These are phyloP conservation scores for Podila minutissima DNA, from an alignment of 192 early-diverging fungal species.

Conservation along the genomic window DNA sequence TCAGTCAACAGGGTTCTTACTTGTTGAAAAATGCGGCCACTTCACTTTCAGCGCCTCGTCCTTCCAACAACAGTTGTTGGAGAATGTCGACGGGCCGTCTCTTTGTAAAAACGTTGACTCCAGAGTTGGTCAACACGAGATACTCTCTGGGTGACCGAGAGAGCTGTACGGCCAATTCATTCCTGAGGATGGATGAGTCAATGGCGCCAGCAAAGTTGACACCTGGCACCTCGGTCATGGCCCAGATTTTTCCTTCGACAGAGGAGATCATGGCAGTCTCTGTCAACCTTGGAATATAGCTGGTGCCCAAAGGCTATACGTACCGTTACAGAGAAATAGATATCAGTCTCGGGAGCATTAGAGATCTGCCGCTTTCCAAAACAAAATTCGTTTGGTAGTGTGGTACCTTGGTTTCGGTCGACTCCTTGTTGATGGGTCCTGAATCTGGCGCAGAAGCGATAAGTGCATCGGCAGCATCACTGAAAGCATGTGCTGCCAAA, in stretches of 20 bases:
- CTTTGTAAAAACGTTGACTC: constrained; percentile 72
- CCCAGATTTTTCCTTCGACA: constrained; percentile 86
- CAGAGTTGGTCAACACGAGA: constrained; percentile 81
- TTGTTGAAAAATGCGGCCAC: constrained; percentile 50
- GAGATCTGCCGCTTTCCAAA: too few relatives aligned
- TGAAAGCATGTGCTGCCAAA: constrained; percentile 70
- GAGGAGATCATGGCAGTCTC: constrained; percentile 60
- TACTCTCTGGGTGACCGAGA: constrained; percentile 68
- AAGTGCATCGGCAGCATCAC: constrained; percentile 77
- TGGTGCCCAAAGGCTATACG: constrained; percentile 22
- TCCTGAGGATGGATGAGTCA: constrained; percentile 50
- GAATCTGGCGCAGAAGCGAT: constrained; percentile 70
- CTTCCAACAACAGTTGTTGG: constrained; percentile 63
- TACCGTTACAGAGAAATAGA: not conserved
- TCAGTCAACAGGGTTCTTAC: constrained; percentile 8
- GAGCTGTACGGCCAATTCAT: constrained; percentile 75
- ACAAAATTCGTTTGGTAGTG: not conserved
- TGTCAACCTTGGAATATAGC: constrained; percentile 46
- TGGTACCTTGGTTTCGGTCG: constrained; percentile 33
- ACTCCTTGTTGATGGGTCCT: constrained; percentile 59
- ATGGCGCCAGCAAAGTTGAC: constrained; percentile 33
- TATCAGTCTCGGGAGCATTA: not conserved
- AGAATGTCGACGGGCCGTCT: constrained; percentile 84
- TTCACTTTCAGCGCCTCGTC: constrained; percentile 36
- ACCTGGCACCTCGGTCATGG: constrained; percentile 71